Evolutionary conservation across 805 yeast species (phyloP).

Genomic region (Kodamaea lidongshanica): DNA sequence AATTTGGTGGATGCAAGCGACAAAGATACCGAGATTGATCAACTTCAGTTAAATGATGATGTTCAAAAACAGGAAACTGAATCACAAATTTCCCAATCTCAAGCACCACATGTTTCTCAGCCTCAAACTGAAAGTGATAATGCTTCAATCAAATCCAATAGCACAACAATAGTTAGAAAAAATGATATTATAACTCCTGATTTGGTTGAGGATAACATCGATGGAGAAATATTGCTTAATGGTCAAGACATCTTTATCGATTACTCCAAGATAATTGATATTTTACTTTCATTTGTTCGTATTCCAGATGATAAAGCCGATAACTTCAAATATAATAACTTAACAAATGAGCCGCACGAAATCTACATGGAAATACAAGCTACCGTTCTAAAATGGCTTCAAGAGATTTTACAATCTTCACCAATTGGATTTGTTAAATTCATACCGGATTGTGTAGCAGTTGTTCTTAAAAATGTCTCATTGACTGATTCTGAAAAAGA

Average conservation of each 20-base stretch:
- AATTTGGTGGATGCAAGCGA: too few relatives aligned
- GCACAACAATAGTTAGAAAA: constrained; percentile 20
- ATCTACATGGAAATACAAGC: constrained; percentile 57
- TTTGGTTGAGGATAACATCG: constrained; percentile 22
- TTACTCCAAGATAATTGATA: constrained; percentile 72
- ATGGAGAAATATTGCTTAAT: constrained; percentile 24
- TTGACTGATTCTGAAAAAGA: constrained; percentile 32
- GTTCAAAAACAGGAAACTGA: too few relatives aligned
- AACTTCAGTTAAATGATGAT: too few relatives aligned
- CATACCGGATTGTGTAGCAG: constrained; percentile 68
- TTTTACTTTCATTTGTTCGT: constrained; percentile 74
- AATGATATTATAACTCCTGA: constrained; percentile 4
- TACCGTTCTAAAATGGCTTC: constrained; percentile 79
- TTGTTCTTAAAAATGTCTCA: constrained; percentile 45
- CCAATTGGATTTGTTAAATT: constrained; percentile 70
- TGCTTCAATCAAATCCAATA: constrained; percentile 22
- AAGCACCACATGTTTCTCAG: neutral
- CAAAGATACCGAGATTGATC: constrained; percentile 4
- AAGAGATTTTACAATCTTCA: constrained; percentile 61
- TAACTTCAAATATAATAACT: constrained; percentile 18
- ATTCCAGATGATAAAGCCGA: constrained; percentile 33
- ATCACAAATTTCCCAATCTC: neutral
- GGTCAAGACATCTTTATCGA: constrained; percentile 77
- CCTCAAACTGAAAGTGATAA: constrained; percentile 9
- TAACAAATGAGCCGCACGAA: constrained; percentile 33